Base-by-base conservation (phyloP, 306 rosid genomes). In the Vicia faba region DNA sequence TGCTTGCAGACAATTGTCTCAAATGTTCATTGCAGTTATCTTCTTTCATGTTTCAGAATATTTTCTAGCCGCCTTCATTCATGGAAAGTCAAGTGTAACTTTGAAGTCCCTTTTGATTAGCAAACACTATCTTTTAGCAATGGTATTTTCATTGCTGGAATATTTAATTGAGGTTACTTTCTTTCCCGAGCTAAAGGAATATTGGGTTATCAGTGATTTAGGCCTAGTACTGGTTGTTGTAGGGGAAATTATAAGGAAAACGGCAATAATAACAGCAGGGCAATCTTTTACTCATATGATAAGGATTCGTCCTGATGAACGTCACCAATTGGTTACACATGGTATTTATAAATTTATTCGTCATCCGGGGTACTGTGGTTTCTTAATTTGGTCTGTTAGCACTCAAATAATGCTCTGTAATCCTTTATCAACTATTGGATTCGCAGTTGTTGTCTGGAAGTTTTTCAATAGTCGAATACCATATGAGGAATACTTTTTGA, bases 391-490 rank as follows among this genome's bases (percentile, higher is more conserved):
- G 98, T 83, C 96, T 4, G 82, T 92, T 60, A 93, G 93, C 25
- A 87, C 98, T 44, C 98, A 92, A 80, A 73, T 87, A 74, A 92
- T 92, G 98, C 91, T 92, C 7, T 89, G 98, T 73, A 92, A 92
- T 77, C 98, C 98, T 15, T 2, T 92, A 43, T 92, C 96, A 11
- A 80, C 80, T 8, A 12, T 86, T 61, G 91, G 75, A 28, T 92
- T 89, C 77, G 76, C 86, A 10, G 59, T 73, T 41, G 88, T 92
- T 19, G 93, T 87, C 51, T 92, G 96, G 98, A 84, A 11, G 76
- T 92, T 79, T 35, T 81, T 81, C 11, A 74, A 80, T 0, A 54
- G 12, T 20, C 36, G 85, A 11, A 81, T 81, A 69, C 96, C 96
- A 0, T 92, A 87, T 64, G 98, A 92, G 80, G 98, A 92, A 84